Evolutionary conservation across 2,329 filamentous ascomycete species (phyloP).

Genomic region (Xylariomycetidae sp.): DNA sequence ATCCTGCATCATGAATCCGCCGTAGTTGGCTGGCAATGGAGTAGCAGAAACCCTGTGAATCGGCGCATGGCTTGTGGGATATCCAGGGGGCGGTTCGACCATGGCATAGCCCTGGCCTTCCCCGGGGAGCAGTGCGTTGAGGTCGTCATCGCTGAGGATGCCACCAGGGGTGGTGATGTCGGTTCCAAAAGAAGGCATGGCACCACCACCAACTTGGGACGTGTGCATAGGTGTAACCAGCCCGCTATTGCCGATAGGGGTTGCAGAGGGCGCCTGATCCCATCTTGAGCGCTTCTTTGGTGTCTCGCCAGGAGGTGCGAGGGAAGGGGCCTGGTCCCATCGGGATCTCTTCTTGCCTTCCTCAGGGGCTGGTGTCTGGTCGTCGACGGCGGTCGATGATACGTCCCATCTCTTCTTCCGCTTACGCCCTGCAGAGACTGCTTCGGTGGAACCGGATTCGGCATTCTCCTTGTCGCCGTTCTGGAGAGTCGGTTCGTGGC

Average conservation of each 20-base stretch:
- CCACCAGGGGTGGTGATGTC: conserved; percentile 76
- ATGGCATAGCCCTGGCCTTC: conserved; percentile 90
- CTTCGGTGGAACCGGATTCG: conserved; percentile 62
- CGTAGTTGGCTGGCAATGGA: conserved; percentile 59
- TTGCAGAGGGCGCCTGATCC: conserved; percentile 83
- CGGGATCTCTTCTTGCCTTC: conserved; percentile 71
- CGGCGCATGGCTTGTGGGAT: conserved; percentile 74
- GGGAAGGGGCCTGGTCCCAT: conserved; percentile 68
- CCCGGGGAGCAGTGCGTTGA: conserved; percentile 82
- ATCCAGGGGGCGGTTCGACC: conserved; percentile 83
- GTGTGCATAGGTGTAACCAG: conserved; percentile 73
- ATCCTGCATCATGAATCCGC: conserved; percentile 96
- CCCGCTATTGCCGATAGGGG: conserved; percentile 67
- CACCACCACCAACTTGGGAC: conserved; percentile 49
- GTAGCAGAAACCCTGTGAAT: conserved; percentile 70
- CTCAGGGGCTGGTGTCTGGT: conserved; percentile 40
- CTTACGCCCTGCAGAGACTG: conserved; percentile 61
- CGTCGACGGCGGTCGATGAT: conserved; percentile 48
- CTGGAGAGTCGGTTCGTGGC: conserved; percentile 68
- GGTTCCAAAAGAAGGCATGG: conserved; percentile 65
- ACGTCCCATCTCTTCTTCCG: conserved; percentile 96
- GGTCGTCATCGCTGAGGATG: conserved; percentile 84
- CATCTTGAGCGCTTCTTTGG: conserved; percentile 78
- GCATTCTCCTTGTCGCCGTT: conserved; percentile 67
- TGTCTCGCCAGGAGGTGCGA: conserved; percentile 48